Base-by-base conservation (phyloP, 1,284 basidiomycete species). In the Phylloboletellus chloephorus region DNA sequence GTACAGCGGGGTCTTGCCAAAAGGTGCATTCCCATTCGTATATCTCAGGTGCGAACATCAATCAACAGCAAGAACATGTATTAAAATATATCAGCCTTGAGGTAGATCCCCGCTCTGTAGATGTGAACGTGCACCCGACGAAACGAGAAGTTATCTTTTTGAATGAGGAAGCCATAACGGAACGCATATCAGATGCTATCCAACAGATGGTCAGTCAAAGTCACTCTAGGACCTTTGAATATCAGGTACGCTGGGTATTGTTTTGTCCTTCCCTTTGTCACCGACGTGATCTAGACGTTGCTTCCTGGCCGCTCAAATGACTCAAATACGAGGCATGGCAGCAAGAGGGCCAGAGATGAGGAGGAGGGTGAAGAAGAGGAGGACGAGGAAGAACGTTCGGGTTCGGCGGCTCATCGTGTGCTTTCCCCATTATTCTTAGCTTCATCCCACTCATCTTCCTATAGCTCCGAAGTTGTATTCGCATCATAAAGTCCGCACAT, bases 41-140 rank as follows among this genome's bases (percentile, higher is more conserved):
- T 98, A 98, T 60, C 71, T 98, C 29, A 91, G 88, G 90, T 88
- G 46, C 13, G 53, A 38, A 28, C 8, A 22, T 44, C 5, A 24
- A 13, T 25, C 7, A 25, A 8, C 10, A 20, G 16, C 23, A 2
- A 31, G n/a, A 8, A 15, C 12, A 9, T 41, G 17, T n/a, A 11
- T 43, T 47, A 37, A 45, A 31, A 47, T 25, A 19, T 10, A 11
- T 10, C 37, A 91, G 90, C 49, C 65, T 98, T 25, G 71, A 82
- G 23, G 84, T 98, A 49, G 82, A 92, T 43, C 91, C 94, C 0
- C 75, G 79, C 24, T 82, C 87, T 21, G 84, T 99, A 8, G 96
- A 99, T 56, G 94, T 98, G 43, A 98, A 98, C 54, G 94, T 98
- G 0, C 95, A 98, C 61, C 96, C 96, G 0, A 98, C 96, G 1